Percentiles rank a stretch among this genome's conserved stretches.
phyloP scores from a whole-genome alignment of 768 basidiomycete genomes.

The Termitomyces sp. region DNA sequence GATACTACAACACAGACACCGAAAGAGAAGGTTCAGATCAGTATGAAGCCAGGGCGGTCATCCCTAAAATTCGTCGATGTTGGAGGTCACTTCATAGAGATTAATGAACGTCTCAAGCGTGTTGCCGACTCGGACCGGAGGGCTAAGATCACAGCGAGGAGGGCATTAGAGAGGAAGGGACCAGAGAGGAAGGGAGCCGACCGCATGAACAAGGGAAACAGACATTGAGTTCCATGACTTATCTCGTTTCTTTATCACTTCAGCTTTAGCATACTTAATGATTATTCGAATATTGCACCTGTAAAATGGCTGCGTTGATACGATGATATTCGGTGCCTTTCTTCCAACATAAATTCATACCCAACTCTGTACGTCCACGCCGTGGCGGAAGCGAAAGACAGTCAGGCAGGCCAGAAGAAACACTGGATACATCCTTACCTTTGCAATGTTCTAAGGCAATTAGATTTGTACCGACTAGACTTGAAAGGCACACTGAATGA shows the following conservation, averaged over 20 bases:
- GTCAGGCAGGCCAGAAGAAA: too few relatives aligned
- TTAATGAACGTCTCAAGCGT: constrained; percentile 45
- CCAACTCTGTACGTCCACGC: too few relatives aligned
- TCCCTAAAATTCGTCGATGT: constrained; percentile 68
- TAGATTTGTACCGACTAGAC: too few relatives aligned
- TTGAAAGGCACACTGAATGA: neutral
- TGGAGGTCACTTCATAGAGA: constrained; percentile 62
- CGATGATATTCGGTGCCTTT: too few relatives aligned
- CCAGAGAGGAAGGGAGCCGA: constrained; percentile 14
- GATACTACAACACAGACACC: constrained; percentile 33
- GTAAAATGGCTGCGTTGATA: neutral
- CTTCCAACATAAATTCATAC: too few relatives aligned
- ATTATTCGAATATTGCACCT: neutral
- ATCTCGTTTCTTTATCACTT: neutral
- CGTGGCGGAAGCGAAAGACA: too few relatives aligned
- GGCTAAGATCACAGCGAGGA: constrained; percentile 22
- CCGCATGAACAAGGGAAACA: neutral
- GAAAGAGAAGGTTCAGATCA: constrained; percentile 28
- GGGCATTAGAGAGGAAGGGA: constrained; percentile 16
- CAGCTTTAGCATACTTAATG: neutral
- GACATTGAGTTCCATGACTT: neutral
- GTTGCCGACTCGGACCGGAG: constrained; percentile 45
- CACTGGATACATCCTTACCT: too few relatives aligned
- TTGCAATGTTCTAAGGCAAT: too few relatives aligned
- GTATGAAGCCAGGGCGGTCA: constrained; percentile 40